Base-by-base conservation (phyloP, 768 basidiomycete species). In the Xerocomellus chrysenteron region DNA sequence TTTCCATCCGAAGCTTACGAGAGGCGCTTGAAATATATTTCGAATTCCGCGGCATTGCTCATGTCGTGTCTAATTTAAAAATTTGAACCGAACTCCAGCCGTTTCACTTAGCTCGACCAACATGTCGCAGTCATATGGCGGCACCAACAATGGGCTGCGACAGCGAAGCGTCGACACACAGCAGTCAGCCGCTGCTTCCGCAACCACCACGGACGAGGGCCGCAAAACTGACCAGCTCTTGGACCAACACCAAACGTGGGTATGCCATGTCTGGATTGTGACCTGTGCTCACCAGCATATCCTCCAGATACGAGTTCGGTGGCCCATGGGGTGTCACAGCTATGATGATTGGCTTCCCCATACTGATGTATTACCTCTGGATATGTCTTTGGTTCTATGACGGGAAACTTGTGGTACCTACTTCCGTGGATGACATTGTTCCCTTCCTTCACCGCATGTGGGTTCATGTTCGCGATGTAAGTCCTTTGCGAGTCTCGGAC, bases 351-450 rank as follows among this genome's bases (percentile, higher is more conserved):
- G 87, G 90, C 46, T 99, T 99, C 69, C 97, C 97, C 0, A 72
- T 88, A 26, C 80, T 98, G 58, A 98, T 99, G 94, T 99, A 97
- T 73, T 99, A 98, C 76, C 83, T 98, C 59, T 98, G 94, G 93
- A 92, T 92, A 56, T 99, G 97, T 68, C 82, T 98, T 36, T 92
- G 89, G 85, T 96, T 95, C 73, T 94, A 98, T 68, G 89, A 97
- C 61, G 97, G 97, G 41, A 81, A 82, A 61, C 76, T 94, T 36
- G 83, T 88, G 9, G 72, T 79, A 60, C 94, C 94, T 1, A 74
- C 73, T 14, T 89, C 89, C 9, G 56, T 82, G 30, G 83, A 82
- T 28, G 90, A 92, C 55, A 79, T 94, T 40, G 60, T 77, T 57
- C 93, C 94, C 1, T 95, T 94, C 78, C 70, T 97, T 26, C 67